Conservation (phyloP, 495 filamentous ascomycete genomes). For the Emericellopsis terricola region DNA sequence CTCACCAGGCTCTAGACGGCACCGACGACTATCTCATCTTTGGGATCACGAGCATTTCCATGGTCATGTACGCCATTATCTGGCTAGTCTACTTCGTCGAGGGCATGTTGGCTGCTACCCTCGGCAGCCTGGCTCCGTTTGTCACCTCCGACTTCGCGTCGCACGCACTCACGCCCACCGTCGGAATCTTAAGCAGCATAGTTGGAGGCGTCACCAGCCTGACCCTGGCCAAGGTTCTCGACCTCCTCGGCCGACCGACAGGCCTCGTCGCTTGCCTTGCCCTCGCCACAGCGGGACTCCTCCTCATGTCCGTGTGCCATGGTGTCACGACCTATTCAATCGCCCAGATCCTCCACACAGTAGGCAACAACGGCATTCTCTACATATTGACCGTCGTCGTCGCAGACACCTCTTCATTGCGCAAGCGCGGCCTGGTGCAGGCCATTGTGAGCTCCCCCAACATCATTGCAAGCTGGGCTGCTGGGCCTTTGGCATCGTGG, state of each 20-base stretch:
- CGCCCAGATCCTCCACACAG: conserved; percentile 50
- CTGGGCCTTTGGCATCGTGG: conserved; percentile 17
- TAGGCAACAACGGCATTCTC: conserved; percentile 43
- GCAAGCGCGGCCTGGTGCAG: conserved; percentile 45
- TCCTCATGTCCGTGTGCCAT: conserved; percentile 44
- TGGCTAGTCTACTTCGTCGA: conserved; percentile 25
- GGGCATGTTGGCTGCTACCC: conserved; percentile 16
- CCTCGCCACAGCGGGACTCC: conserved; percentile 44
- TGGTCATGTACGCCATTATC: conserved; percentile 6
- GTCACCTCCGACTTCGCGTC: conserved; percentile 18
- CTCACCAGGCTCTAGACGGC: too few species aligned
- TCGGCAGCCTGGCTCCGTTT: conserved; percentile 15
- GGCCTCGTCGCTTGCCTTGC: conserved; percentile 14
- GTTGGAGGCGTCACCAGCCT: conserved; percentile 37
- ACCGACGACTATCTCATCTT: too few species aligned
- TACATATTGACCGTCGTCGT: conserved; percentile 56
- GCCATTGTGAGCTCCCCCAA: conserved; percentile 39
- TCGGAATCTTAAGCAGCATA: conserved; percentile 23
- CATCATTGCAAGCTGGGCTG: conserved; percentile 36
- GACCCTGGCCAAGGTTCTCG: conserved; percentile 37
- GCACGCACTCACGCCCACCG: conserved; percentile 18
- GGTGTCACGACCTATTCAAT: conserved; percentile 49
- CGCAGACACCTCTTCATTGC: conserved; percentile 48
- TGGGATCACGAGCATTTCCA: too few species aligned
- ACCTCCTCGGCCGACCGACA: conserved; percentile 32